Conservation (phyloP, 2,329 filamentous ascomycete species). For the Mollisiaceae sp. region DNA sequence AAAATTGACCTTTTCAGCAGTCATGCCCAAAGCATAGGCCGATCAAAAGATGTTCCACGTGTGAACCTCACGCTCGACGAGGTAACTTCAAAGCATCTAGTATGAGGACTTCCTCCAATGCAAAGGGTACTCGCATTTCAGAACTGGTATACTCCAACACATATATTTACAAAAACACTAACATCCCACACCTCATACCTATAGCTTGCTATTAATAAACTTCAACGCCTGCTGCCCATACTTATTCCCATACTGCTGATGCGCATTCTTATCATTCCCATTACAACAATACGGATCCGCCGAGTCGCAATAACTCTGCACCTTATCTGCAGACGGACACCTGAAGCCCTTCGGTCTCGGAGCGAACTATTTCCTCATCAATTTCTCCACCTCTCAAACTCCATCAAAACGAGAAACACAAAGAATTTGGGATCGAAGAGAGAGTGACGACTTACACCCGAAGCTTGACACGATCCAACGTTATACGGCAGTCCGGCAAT, state of each 20-base stretch:
- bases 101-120: too few species aligned
- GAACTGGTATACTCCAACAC: too few species aligned
- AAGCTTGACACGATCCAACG: slow-evolving; percentile 62
- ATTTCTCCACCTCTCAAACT: too few species aligned
- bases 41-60: too few species aligned
- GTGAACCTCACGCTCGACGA: too few species aligned
- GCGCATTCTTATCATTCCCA: slow-evolving; percentile 57
- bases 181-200: background rate
- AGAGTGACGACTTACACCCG: slow-evolving; percentile 57
- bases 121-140: too few species aligned
- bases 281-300: slow-evolving; percentile 67
- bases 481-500: slow-evolving; percentile 61
- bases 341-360: slow-evolving; percentile 58
- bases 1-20: background rate
- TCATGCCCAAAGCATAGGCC: background rate
- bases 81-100: too few species aligned
- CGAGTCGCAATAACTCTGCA: slow-evolving; percentile 65
- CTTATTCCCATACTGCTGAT: slow-evolving; percentile 61
- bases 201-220: slow-evolving; percentile 56
- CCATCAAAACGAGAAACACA: too few species aligned
- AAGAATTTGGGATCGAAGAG: too few species aligned
- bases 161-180: background rate
- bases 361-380: slow-evolving; percentile 52
- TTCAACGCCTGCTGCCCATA: slow-evolving; percentile 60
- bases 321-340: slow-evolving; percentile 58